Evolutionary conservation across 352 stramenopile genomes (phyloP).

Genomic region (Globisporangium radiosum): DNA sequence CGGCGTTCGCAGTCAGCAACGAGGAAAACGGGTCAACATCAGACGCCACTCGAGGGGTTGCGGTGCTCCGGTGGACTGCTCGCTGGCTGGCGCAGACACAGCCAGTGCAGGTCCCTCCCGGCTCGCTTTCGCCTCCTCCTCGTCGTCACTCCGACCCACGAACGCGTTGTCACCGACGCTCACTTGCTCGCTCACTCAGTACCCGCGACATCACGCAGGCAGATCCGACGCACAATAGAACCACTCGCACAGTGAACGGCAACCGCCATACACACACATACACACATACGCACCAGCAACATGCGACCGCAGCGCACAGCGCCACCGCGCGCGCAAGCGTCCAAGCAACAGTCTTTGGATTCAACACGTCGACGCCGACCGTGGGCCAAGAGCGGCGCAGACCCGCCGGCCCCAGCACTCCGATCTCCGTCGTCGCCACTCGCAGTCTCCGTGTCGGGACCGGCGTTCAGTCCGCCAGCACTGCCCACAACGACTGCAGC

Average conservation of each 20-base stretch:
- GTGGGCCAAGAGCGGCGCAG: background rate
- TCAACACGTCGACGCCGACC: background rate
- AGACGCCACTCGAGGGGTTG: background rate
- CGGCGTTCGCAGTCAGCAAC: background rate
- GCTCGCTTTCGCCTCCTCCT: background rate
- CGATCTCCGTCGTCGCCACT: conserved; percentile 5
- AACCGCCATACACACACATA: background rate
- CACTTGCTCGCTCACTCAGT: conserved; percentile 1
- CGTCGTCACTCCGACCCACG: background rate
- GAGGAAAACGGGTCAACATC: conserved; percentile 1
- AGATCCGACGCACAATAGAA: background rate
- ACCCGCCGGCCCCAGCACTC: background rate
- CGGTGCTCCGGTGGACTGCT: background rate
- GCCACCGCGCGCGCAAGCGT: background rate
- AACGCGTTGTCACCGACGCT: background rate
- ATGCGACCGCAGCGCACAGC: background rate
- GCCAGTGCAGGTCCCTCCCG: background rate
- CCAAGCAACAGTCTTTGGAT: background rate
- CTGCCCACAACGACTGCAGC: background rate
- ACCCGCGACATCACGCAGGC: background rate
- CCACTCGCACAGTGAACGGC: background rate
- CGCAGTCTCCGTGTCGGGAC: conserved; percentile 9
- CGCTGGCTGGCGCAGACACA: background rate
- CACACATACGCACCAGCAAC: background rate
- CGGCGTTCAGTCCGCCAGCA: background rate